A percentile compares a stretch with the other conserved stretches of the same genome.
Evolutionary conservation across 805 yeast genomes (phyloP).

Genomic region (Saccharomycopsis olivae): DNA sequence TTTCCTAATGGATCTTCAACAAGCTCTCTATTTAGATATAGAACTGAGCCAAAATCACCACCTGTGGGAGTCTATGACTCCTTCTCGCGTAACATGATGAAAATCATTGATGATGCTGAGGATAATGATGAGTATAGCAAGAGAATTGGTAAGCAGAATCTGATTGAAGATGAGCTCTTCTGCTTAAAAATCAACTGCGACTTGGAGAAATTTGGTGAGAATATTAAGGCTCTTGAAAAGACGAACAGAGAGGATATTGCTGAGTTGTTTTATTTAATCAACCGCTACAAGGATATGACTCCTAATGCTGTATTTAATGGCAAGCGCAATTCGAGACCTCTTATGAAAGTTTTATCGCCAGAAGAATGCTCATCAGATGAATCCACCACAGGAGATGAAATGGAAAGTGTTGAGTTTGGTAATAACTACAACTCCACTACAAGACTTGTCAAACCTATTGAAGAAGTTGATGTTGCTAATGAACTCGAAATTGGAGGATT

Average conservation of each 20-base stretch:
- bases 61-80: not conserved
- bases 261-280: slow-evolving; percentile 12
- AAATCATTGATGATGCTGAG: slow-evolving; percentile 1
- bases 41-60: too few relatives aligned
- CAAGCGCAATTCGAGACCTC: not conserved
- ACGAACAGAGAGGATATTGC: slow-evolving; percentile 14
- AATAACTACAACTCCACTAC: not conserved
- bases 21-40: not conserved
- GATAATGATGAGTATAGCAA: not conserved
- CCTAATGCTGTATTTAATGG: not conserved
- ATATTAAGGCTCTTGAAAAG: slow-evolving; percentile 16
- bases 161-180: slow-evolving; percentile 12
- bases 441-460: slow-evolving; percentile 5
- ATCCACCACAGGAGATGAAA: slow-evolving; percentile 10
- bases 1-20: slow-evolving; percentile 4
- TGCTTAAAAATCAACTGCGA: slow-evolving; percentile 5
- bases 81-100: slow-evolving; percentile 1
- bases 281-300: slow-evolving; percentile 17
- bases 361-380: slow-evolving; percentile 1
- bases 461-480: not conserved
- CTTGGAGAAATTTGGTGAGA: slow-evolving; percentile 14
- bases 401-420: slow-evolving; percentile 12
- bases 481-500: not conserved
- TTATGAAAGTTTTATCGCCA: not conserved
- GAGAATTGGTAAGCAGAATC: slow-evolving; percentile 12